A percentile compares a stretch with the other conserved stretches of the same genome.
These are phyloP conservation scores for Candida suzukii DNA, from an alignment of 805 yeast genomes.

Conservation along the genomic window DNA sequence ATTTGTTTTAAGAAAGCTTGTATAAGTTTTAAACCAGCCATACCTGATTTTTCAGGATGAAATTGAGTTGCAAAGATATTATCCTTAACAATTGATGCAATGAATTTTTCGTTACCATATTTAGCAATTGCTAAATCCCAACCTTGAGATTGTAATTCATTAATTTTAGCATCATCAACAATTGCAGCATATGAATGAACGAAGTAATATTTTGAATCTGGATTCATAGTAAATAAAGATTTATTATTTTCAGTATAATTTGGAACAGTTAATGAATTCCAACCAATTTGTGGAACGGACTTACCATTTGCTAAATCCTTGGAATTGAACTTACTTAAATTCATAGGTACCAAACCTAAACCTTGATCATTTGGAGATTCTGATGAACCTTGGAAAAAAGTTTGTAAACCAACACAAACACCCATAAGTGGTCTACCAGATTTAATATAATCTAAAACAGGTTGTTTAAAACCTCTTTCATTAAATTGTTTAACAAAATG, in stretches of 20 bases:
- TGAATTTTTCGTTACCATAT: constrained; percentile 73
- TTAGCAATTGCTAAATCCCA: constrained; percentile 72
- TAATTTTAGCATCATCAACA: constrained; percentile 31
- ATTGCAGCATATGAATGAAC: constrained; percentile 92
- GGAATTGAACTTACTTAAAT: constrained; percentile 55
- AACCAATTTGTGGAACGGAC: constrained; percentile 95
- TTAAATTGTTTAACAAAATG: constrained; percentile 76
- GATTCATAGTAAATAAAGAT: constrained; percentile 56
- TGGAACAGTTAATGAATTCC: constrained; percentile 48
- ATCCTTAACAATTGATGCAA: constrained; percentile 73
- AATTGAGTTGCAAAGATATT: constrained; percentile 94
- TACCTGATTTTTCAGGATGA: constrained; percentile 98
- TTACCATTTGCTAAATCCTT: constrained; percentile 36
- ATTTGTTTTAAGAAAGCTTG: constrained; percentile 56
- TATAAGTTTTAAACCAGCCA: constrained; percentile 77
- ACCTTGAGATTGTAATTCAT: constrained; percentile 22
- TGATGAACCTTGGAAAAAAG: constrained; percentile 67
- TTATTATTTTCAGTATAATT: constrained; percentile 8
- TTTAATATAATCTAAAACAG: constrained; percentile 57
- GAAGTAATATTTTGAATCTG: constrained; percentile 73
- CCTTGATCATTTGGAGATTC: constrained; percentile 61
- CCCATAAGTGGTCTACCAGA: constrained; percentile 93
- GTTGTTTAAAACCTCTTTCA: constrained; percentile 54
- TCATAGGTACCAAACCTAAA: constrained; percentile 47
- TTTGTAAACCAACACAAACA: constrained; percentile 93